Percentiles rank a stretch among this genome's conserved stretches.
These are phyloP conservation scores for Mychonastes homosphaera DNA, from an alignment of 139 green algal species.

Conservation along the genomic window DNA sequence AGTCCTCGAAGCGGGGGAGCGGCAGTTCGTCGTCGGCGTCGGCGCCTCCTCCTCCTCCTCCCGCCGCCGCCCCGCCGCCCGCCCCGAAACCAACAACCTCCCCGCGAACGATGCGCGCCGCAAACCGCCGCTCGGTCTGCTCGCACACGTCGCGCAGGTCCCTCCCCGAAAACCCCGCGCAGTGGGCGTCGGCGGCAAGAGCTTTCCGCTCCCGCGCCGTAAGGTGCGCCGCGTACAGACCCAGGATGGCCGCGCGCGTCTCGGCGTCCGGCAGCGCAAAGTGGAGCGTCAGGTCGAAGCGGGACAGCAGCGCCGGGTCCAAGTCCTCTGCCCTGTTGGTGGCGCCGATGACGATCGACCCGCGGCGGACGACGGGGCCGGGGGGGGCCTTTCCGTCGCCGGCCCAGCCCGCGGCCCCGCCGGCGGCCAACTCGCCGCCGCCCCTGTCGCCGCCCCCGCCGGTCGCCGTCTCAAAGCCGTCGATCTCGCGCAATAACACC, in stretches of 20 bases:
- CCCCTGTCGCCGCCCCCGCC: slow-evolving; percentile 4
- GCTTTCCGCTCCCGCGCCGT: no score
- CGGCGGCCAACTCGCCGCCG: slow-evolving; percentile 4
- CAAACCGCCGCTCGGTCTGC: slow-evolving; percentile 72
- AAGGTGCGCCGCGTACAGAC: slow-evolving; percentile 58
- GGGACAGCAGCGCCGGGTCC: slow-evolving; percentile 67
- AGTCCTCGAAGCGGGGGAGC: slow-evolving; percentile 43
- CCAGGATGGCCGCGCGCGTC: slow-evolving; percentile 51
- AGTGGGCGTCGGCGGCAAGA: no score
- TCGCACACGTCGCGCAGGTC: slow-evolving; percentile 79
- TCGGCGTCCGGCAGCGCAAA: slow-evolving; percentile 65
- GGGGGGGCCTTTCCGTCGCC: not conserved
- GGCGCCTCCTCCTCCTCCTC: no score
- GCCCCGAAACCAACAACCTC: no score
- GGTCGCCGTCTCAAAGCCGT: slow-evolving; percentile 42
- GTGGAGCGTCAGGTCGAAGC: slow-evolving; percentile 25
- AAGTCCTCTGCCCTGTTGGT: slow-evolving; percentile 84
- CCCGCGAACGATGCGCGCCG: slow-evolving; percentile 63
- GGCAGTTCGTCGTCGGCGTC: slow-evolving; percentile 18
- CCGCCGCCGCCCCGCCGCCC: no score
- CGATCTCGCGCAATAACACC: slow-evolving; percentile 80
- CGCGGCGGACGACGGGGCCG: slow-evolving; percentile 5
- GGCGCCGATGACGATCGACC: slow-evolving; percentile 68
- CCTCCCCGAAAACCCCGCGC: slow-evolving; percentile 58
- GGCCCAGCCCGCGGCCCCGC: slow-evolving; percentile 8